These are phyloP conservation scores for Fusarium compactum DNA, from an alignment of 2,329 filamentous ascomycete species.

Conservation along the genomic window DNA sequence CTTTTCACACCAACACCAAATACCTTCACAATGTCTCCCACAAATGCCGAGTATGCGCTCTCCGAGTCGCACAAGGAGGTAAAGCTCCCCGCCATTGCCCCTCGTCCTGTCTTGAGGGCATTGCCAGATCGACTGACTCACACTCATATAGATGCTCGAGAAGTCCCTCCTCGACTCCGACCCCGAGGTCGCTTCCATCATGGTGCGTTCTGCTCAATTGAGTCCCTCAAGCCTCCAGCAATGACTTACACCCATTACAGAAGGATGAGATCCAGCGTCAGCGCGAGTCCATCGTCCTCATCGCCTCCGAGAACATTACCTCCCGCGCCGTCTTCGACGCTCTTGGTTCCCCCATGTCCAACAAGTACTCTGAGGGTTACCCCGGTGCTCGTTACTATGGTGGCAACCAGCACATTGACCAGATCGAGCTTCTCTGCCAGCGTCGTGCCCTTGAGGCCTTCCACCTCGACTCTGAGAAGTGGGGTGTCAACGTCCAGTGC, in stretches of 20 bases:
- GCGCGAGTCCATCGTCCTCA: constrained; percentile 97
- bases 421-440: constrained; percentile 96
- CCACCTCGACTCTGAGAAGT: constrained; percentile 85
- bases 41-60: constrained; percentile 64
- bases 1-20: constrained; percentile 21
- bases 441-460: constrained; percentile 92
- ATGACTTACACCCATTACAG: constrained; percentile 60
- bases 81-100: constrained; percentile 49
- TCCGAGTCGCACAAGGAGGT: constrained; percentile 68
- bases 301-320: constrained; percentile 99
- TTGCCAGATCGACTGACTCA: constrained; percentile 33
- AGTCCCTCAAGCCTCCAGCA: constrained; percentile 1
- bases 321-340: constrained; percentile 98
- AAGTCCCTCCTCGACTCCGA: constrained; percentile 92
- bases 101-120: constrained; percentile 2
- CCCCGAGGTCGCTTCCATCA: constrained; percentile 94
- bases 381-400: constrained; percentile 99
- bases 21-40: constrained; percentile 55
- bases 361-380: constrained; percentile 99
- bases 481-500: constrained; percentile 99
- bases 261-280: constrained; percentile 96
- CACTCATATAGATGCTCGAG: constrained; percentile 82
- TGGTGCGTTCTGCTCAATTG: constrained; percentile 70
- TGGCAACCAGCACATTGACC: constrained; percentile 98
- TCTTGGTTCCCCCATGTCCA: constrained; percentile 92